Percentiles rank a stretch among this genome's conserved stretches.
These are phyloP conservation scores for Russula sp. DNA, from an alignment of 768 basidiomycete genomes.

Conservation along the genomic window DNA sequence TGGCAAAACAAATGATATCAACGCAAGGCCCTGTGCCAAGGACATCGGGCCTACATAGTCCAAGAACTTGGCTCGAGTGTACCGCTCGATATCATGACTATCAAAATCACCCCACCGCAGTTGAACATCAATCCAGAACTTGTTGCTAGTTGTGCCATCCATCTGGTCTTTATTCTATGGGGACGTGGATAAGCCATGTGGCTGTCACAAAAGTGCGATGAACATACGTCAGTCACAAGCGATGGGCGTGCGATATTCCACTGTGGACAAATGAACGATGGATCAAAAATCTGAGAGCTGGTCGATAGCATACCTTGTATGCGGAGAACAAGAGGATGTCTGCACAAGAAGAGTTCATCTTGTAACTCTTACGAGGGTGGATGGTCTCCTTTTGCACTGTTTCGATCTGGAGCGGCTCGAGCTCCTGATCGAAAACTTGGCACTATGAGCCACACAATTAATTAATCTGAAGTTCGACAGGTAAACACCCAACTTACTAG, in stretches of 20 bases:
- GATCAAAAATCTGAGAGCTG: background rate
- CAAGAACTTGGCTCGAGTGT: slow-evolving; percentile 97
- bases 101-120: slow-evolving; percentile 98
- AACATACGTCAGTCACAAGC: slow-evolving; percentile 81
- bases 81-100: slow-evolving; percentile 97
- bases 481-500: slow-evolving; percentile 37
- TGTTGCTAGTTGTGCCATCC: slow-evolving; percentile 97
- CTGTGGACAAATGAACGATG: slow-evolving; percentile 31
- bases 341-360: slow-evolving; percentile 99
- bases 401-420: slow-evolving; percentile 97
- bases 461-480: background rate
- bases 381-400: slow-evolving; percentile 99
- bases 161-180: slow-evolving; percentile 82
- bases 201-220: background rate
- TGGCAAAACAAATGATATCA: slow-evolving; percentile 25
- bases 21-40: background rate
- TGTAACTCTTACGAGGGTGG: slow-evolving; percentile 99
- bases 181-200: slow-evolving; percentile 16
- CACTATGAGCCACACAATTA: slow-evolving; percentile 40
- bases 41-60: slow-evolving; percentile 66
- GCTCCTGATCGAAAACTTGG: slow-evolving; percentile 98
- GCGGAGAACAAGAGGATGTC: slow-evolving; percentile 97
- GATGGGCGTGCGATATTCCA: slow-evolving; percentile 98
- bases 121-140: slow-evolving; percentile 97
- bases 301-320: slow-evolving; percentile 49